Conservation (phyloP, 495 filamentous ascomycete species). For the Physcia stellaris region DNA sequence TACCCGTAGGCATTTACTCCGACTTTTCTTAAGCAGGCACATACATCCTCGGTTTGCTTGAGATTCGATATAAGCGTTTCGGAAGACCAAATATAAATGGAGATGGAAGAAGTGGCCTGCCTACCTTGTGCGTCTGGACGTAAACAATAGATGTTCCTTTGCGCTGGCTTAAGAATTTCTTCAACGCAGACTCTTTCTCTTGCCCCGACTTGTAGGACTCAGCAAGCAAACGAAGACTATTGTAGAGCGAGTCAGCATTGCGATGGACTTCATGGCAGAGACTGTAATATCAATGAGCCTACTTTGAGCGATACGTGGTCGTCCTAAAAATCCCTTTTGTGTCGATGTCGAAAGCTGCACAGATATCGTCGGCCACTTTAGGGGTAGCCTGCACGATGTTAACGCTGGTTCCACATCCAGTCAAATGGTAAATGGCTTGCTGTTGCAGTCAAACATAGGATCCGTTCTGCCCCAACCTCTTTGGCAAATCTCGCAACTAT, state of each 20-base stretch:
- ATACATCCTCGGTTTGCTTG: conserved; percentile 32
- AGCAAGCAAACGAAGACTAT: conserved; percentile 31
- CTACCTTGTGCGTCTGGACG: conserved; percentile 32
- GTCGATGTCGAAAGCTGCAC: conserved; percentile 35
- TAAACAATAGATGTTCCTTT: conserved; percentile 42
- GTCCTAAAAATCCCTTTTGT: conserved; percentile 37
- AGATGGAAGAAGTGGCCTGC: too few relatives aligned
- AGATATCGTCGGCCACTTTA: conserved; percentile 39
- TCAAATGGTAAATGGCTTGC: conserved; percentile 8
- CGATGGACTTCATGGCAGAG: not conserved
- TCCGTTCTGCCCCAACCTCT: conserved; percentile 41
- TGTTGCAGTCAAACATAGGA: conserved; percentile 44
- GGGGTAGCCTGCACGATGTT: conserved; percentile 28
- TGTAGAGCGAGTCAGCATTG: not conserved
- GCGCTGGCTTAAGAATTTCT: conserved; percentile 32
- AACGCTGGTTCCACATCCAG: not conserved
- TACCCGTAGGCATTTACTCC: conserved; percentile 33
- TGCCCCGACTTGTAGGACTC: conserved; percentile 25
- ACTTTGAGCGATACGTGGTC: conserved; percentile 42
- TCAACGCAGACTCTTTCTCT: conserved; percentile 30
- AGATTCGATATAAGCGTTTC: not conserved
- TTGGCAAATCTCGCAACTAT: conserved; percentile 40
- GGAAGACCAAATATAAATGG: too few relatives aligned
- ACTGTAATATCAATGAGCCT: too few relatives aligned
- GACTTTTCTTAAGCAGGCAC: conserved; percentile 17